phyloP scores from a whole-genome alignment of 305 asterid species.

The Fraxinus angustifolia region DNA sequence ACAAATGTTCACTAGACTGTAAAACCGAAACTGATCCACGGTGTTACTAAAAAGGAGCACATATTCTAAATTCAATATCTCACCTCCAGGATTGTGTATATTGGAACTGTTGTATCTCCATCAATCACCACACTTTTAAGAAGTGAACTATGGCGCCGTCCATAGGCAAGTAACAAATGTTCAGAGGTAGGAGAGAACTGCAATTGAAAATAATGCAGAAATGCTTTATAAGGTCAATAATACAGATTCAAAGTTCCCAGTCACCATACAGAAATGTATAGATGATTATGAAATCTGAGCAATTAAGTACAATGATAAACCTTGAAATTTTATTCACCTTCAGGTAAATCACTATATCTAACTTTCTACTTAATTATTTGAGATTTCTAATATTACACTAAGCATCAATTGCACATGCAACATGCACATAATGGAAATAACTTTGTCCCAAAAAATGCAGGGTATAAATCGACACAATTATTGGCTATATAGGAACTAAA shows the following conservation, averaged over 20 bases:
- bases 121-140: constrained; percentile 89
- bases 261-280: not conserved
- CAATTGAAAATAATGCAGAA: constrained; percentile 25
- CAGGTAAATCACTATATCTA: not conserved
- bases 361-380: not conserved
- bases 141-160: constrained; percentile 92
- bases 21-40: not conserved
- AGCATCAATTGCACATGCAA: not conserved
- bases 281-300: constrained; percentile 1
- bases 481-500: not conserved
- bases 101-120: constrained; percentile 76
- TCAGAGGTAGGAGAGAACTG: constrained; percentile 99
- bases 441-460: not conserved
- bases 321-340: not conserved
- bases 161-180: constrained; percentile 91
- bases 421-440: not conserved
- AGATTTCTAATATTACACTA: not conserved
- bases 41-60: not conserved
- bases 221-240: not conserved
- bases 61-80: constrained; percentile 18
- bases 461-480: not conserved
- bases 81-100: constrained; percentile 93
- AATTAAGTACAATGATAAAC: not conserved
- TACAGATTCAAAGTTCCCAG: not conserved
- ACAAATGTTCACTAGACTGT: not conserved